These are phyloP conservation scores for Euphrasia confusa DNA, from an alignment of 257 asterid genomes.

Conservation along the genomic window DNA sequence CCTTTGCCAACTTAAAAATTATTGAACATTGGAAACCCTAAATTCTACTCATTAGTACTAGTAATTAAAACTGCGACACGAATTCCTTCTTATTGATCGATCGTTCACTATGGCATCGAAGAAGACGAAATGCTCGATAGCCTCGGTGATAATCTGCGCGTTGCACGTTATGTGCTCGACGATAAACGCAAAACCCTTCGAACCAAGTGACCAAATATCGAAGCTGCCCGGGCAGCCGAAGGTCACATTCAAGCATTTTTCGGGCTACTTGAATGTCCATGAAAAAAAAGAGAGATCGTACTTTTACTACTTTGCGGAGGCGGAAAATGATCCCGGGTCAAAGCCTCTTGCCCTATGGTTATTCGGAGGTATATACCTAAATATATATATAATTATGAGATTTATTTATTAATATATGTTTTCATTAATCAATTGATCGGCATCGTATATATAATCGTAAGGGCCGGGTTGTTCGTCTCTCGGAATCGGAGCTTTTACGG, in stretches of 20 bases:
- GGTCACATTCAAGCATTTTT: slow-evolving; percentile 38
- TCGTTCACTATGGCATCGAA: too few relatives aligned
- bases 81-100: too few relatives aligned
- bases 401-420: too few relatives aligned
- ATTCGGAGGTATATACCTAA: slow-evolving; percentile 47
- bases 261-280: slow-evolving; percentile 47
- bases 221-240: slow-evolving; percentile 48
- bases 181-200: slow-evolving; percentile 19
- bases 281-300: slow-evolving; percentile 37
- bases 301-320: slow-evolving; percentile 62
- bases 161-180: slow-evolving; percentile 15
- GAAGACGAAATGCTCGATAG: slow-evolving; percentile 11
- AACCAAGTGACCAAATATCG: slow-evolving; percentile 23
- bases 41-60: too few relatives aligned
- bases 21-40: too few relatives aligned
- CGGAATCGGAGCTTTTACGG: slow-evolving; percentile 61
- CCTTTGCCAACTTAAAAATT: too few relatives aligned
- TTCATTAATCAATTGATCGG: too few relatives aligned
- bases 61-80: too few relatives aligned
- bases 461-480: slow-evolving; percentile 66
- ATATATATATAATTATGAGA: not conserved
- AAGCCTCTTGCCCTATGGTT: slow-evolving; percentile 73
- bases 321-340: slow-evolving; percentile 46
- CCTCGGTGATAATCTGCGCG: slow-evolving; percentile 22
- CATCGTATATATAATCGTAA: too few relatives aligned